Conservation (phyloP, 1,284 basidiomycete species). For the Heterobasidion irregulare region DNA sequence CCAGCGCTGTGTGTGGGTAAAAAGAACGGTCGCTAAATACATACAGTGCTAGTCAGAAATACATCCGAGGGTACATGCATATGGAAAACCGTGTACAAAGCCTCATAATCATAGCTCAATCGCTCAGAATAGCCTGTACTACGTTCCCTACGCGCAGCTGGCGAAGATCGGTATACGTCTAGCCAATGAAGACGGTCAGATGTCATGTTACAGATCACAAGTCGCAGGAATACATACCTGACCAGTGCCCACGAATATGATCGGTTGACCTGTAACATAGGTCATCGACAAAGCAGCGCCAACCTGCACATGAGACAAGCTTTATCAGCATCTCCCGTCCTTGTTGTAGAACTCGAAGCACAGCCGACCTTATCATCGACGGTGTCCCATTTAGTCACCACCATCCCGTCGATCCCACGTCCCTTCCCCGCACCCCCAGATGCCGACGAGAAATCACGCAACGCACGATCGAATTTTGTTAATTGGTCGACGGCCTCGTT, state of each 20-base stretch:
- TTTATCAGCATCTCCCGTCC: neutral
- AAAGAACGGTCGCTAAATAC: no score
- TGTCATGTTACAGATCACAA: neutral
- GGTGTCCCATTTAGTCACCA: constrained; percentile 96
- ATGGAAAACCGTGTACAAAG: no score
- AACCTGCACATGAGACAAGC: constrained; percentile 43
- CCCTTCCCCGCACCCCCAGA: constrained; percentile 54
- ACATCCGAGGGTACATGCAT: no score
- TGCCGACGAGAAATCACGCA: constrained; percentile 82
- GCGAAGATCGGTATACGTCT: constrained; percentile 92
- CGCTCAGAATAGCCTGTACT: constrained; percentile 81
- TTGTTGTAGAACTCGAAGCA: constrained; percentile 9
- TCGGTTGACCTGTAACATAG: constrained; percentile 94
- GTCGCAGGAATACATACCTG: constrained; percentile 49
- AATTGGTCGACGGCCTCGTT: constrained; percentile 97
- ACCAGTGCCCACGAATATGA: constrained; percentile 93
- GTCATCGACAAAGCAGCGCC: constrained; percentile 96
- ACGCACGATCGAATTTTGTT: constrained; percentile 86
- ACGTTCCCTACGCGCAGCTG: constrained; percentile 89
- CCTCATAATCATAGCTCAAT: constrained; percentile 27
- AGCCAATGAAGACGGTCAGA: constrained; percentile 1
- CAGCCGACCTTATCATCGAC: constrained; percentile 78
- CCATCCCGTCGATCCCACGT: constrained; percentile 92
- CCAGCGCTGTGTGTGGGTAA: no score
- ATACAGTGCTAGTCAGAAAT: no score